Evolutionary conservation across 2,329 filamentous ascomycete genomes (phyloP).

Genomic region (Thermochaetoides dissita): DNA sequence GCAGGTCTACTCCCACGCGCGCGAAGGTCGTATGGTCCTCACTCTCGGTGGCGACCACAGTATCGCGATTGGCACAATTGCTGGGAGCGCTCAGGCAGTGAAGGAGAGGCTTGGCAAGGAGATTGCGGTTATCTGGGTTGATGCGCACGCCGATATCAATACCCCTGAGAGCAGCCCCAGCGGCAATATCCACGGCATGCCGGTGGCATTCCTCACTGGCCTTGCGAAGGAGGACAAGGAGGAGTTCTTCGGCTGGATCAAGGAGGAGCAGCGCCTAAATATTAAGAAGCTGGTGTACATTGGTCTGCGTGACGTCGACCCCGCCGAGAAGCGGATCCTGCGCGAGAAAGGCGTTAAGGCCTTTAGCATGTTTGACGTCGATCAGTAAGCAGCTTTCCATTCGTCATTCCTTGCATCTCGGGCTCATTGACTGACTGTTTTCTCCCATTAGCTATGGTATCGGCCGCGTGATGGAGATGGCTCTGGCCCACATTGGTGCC

Average conservation of each 20-base stretch:
- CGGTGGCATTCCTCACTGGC: constrained; percentile 79
- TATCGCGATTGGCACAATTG: constrained; percentile 87
- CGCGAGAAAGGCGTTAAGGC: constrained; percentile 83
- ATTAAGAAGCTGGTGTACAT: constrained; percentile 91
- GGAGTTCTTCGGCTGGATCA: constrained; percentile 82
- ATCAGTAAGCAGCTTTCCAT: constrained; percentile 43
- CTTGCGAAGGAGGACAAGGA: constrained; percentile 62
- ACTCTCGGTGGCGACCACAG: constrained; percentile 94
- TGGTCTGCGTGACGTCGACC: constrained; percentile 80
- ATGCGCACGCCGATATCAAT: constrained; percentile 97
- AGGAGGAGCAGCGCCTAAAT: constrained; percentile 54
- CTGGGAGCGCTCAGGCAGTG: constrained; percentile 72
- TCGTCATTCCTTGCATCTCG: neutral
- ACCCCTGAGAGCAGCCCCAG: constrained; percentile 78
- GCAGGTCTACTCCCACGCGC: constrained; percentile 79
- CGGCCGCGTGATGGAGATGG: constrained; percentile 93
- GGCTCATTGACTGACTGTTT: too few relatives aligned
- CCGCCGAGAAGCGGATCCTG: constrained; percentile 85
- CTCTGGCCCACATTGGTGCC: constrained; percentile 82
- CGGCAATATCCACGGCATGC: constrained; percentile 97
- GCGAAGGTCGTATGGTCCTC: constrained; percentile 70
- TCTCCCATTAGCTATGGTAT: constrained; percentile 60
- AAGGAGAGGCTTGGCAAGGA: constrained; percentile 70
- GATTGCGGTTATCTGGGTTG: constrained; percentile 95
- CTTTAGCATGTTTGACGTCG: constrained; percentile 97